phyloP scores from a whole-genome alignment of 768 basidiomycete genomes.

The Mycena galopus region DNA sequence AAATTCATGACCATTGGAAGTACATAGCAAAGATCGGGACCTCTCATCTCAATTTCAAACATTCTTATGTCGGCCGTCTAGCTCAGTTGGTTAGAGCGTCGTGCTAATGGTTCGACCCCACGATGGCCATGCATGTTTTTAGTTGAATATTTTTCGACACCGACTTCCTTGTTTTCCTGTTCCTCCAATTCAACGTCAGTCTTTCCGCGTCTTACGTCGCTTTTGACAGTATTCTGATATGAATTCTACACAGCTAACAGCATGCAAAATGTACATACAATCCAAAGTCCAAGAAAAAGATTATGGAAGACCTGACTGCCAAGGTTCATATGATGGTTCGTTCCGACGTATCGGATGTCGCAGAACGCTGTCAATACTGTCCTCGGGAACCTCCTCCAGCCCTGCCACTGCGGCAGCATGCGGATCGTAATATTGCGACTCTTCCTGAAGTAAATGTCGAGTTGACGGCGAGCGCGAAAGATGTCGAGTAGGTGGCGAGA shows the following conservation, averaged over 20 bases:
- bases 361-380: conserved; percentile 27
- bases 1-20: too few relatives aligned
- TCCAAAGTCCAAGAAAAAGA: neutral
- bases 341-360: conserved; percentile 32
- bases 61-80: conserved; percentile 2
- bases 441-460: conserved; percentile 20
- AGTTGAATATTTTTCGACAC: too few relatives aligned
- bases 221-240: too few relatives aligned
- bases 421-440: conserved; percentile 30
- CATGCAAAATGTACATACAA: conserved; percentile 1
- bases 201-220: too few relatives aligned
- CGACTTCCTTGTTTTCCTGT: neutral
- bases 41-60: too few relatives aligned
- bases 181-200: too few relatives aligned
- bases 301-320: conserved; percentile 23
- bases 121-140: neutral
- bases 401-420: conserved; percentile 3
- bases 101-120: conserved; percentile 68
- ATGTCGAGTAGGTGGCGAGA: neutral
- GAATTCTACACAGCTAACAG: conserved; percentile 22
- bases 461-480: conserved; percentile 16
- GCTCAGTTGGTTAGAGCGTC: conserved; percentile 95
- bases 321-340: conserved; percentile 8
- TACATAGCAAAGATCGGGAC: too few relatives aligned
- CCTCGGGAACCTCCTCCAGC: conserved; percentile 20